Conservation (phyloP, 352 stramenopile species). For the Globisporangium okanoganense region DNA sequence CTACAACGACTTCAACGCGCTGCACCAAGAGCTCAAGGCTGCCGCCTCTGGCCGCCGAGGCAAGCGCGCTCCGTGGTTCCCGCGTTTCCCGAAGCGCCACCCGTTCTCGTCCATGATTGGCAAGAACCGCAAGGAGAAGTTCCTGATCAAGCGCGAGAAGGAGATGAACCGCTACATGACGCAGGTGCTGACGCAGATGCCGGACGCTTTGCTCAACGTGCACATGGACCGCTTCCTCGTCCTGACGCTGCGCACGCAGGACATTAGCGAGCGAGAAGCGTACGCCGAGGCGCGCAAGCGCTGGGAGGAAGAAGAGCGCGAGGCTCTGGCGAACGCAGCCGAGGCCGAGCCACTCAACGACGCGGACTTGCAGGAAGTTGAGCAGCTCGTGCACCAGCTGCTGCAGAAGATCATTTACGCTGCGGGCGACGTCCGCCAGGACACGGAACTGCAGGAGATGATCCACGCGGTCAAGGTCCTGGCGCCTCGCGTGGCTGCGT, state of each 20-base stretch:
- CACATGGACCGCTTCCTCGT: constrained; percentile 90
- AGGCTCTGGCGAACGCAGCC: constrained; percentile 79
- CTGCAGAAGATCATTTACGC: constrained; percentile 89
- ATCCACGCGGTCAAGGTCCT: constrained; percentile 88
- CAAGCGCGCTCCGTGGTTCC: constrained; percentile 88
- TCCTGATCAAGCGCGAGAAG: constrained; percentile 90
- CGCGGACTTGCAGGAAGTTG: constrained; percentile 85
- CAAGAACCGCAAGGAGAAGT: constrained; percentile 91
- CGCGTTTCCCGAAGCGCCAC: constrained; percentile 86
- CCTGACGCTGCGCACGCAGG: constrained; percentile 77
- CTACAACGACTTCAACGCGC: constrained; percentile 90
- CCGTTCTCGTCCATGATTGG: constrained; percentile 89
- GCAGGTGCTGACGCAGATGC: constrained; percentile 89
- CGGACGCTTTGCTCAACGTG: constrained; percentile 82
- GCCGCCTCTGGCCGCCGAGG: constrained; percentile 76
- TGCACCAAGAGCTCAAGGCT: constrained; percentile 87
- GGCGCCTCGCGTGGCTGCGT: constrained; percentile 75
- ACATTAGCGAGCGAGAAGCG: constrained; percentile 86
- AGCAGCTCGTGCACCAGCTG: constrained; percentile 85
- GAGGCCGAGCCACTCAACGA: constrained; percentile 85
- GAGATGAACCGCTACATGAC: constrained; percentile 91
- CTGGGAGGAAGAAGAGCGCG: constrained; percentile 87
- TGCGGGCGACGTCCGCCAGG: constrained; percentile 79
- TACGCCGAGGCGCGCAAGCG: constrained; percentile 84
- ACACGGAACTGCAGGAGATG: constrained; percentile 89